Base-by-base conservation (phyloP, 139 green algal species). In the Chlorella sp. region DNA sequence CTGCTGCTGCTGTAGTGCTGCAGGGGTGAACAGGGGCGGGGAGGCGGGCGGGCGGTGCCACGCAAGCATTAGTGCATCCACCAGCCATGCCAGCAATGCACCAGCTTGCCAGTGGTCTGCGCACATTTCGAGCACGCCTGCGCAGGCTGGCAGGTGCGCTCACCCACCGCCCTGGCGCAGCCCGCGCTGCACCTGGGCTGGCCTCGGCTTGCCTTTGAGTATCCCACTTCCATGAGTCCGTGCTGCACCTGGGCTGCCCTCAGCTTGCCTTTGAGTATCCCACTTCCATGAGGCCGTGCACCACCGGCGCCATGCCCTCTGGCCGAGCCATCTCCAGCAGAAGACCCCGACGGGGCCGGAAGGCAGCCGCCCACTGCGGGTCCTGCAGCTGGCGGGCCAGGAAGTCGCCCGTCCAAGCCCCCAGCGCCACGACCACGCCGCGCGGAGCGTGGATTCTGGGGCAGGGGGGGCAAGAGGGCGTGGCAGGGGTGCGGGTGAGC, bases 161-260 rank as follows among this genome's bases (percentile, higher is more conserved):
- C 19, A 4, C 34, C 22, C 78, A 83, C 32, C 30, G 3, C 26
- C 24, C 22, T 26, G 24, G n/a, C 21, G 24, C 64, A 73, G 64
- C 64, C 21, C 64, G n/a, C n/a, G n/a, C n/a, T n/a, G n/a, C n/a
- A n/a, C n/a, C n/a, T n/a, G 21, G 64, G 64, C 64, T n/a, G 64
- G 2, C 22, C 64, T 3, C 64, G 39, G 28, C 69, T 37, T 36
- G 30, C 75, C 75, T 81, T 39, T 7, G 34, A 68, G 48, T 88
- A 88, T 0, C 39, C 40, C 40, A 96, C 89, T 87, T 98, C 96
- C 96, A 98, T 98, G n/a, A 97, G 91, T 81, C 96, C 96, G n/a
- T n/a, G n/a, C n/a, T n/a, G n/a, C n/a, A n/a, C n/a, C n/a, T n/a
- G 21, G 64, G 64, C 64, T n/a, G 64, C 21, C 22, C 64, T 3